phyloP scores from a whole-genome alignment of 495 filamentous ascomycete genomes.

The Hyaloscypha variabilis region DNA sequence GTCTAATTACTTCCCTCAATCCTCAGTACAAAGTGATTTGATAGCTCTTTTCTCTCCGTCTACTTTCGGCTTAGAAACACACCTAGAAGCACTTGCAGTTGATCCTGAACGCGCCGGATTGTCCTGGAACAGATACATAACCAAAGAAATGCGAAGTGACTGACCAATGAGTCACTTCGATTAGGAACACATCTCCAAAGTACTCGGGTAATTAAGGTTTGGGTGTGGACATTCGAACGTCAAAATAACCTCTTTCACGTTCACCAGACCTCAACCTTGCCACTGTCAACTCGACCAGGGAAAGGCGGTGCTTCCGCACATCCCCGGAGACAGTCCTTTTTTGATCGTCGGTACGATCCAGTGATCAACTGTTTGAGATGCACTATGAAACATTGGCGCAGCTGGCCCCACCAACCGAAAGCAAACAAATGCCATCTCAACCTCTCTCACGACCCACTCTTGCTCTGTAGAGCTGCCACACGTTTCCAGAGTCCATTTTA shows the following conservation, averaged over 20 bases:
- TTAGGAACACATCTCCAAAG: too few species aligned
- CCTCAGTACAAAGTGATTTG: background rate
- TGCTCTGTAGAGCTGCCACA: background rate
- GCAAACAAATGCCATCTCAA: background rate
- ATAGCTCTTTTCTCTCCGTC: background rate
- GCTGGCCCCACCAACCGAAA: background rate
- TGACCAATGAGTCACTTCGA: too few species aligned
- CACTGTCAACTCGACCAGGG: background rate
- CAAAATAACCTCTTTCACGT: background rate
- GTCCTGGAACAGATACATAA: too few species aligned
- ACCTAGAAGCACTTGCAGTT: too few species aligned
- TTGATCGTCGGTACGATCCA: background rate
- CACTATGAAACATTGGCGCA: background rate
- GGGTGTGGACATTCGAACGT: background rate
- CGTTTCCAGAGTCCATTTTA: background rate
- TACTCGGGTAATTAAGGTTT: too few species aligned
- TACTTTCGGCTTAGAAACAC: background rate
- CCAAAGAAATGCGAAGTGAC: too few species aligned
- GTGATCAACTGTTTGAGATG: background rate
- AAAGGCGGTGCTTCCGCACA: background rate
- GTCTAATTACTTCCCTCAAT: background rate
- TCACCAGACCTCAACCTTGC: background rate
- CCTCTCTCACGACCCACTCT: background rate
- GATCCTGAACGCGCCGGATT: too few species aligned
- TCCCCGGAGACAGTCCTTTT: background rate